Evolutionary conservation across 768 basidiomycete genomes (phyloP), one percentile per base, ranked within the genome.

Genomic region (Trametes cinnabarina): DNA sequence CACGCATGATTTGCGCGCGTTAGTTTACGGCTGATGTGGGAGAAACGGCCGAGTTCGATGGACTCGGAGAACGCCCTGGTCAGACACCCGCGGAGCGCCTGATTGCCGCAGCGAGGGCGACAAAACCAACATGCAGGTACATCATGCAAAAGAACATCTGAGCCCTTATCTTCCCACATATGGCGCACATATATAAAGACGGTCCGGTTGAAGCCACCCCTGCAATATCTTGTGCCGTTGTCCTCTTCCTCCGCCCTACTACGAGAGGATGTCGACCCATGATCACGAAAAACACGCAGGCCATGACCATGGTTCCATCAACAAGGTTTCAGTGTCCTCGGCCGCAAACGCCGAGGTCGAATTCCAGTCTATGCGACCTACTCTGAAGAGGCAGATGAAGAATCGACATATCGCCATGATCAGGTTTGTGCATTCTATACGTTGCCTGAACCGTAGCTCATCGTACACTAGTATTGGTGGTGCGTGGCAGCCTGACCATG

Each of bases 391-490:
- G 48, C 68, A 71, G 61, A 66, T 74, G 61, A 74, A 74, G 61
- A 66, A 68, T 26, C 57, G 73, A 12, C 72, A 73, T 50, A 66
- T 74, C 32, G 63, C 71, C 4, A 69, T 71, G 69, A 71, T 72
- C 30, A 69, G 70, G 69, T 67, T 9, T 23, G 65, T 49, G 5
- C 26, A n/a, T 6, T 14, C 7, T 41, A 10, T 43, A 8, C 17
- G 23, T 35, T 20, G 4, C 8, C 46, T 8, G 3, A 30, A 20
- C 37, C 28, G 7, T 37, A 20, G 19, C 55, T 47, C 9, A 34
- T 22, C 4, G 28, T 9, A 26, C 23, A n/a, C 1, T 35, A 69
- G 68, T 57, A 67, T 69, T 17, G 68, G 66, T 46, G 68, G 68
- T 60, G 40, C 15, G 59, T 32, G 5, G 20, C 9, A 23, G 28